Evolutionary conservation across 148 eudicot species (phyloP).

Genomic region (Diospyros lotus): DNA sequence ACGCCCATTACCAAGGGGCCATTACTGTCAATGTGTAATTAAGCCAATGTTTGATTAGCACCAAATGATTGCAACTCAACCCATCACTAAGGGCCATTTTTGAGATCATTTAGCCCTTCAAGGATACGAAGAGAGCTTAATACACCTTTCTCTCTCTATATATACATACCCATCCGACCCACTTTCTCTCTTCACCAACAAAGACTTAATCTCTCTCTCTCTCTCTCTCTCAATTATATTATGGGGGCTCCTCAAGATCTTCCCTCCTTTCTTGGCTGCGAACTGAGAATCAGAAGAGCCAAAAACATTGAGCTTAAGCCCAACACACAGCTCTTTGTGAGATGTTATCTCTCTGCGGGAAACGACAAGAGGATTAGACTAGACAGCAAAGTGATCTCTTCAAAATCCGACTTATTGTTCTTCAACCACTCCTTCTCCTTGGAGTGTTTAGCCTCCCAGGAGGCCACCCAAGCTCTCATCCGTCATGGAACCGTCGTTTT

Average conservation of each 20-base stretch:
- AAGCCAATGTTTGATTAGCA: no score
- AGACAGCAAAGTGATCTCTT: slow-evolving; percentile 39
- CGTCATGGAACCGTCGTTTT: slow-evolving; percentile 23
- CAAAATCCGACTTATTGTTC: slow-evolving; percentile 15
- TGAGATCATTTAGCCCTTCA: no score
- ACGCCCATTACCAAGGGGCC: no score
- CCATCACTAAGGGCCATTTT: no score
- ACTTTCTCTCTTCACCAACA: no score
- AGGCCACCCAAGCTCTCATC: slow-evolving; percentile 27
- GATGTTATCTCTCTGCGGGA: slow-evolving; percentile 49
- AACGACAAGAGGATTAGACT: slow-evolving; percentile 38
- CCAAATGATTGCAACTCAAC: no score
- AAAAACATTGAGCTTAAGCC: slow-evolving; percentile 30
- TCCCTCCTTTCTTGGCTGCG: slow-evolving; percentile 28
- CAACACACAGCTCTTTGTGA: slow-evolving; percentile 32
- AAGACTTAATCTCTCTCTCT: no score
- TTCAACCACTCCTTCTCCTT: slow-evolving; percentile 49
- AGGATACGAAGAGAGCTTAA: no score
- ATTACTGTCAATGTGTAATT: no score
- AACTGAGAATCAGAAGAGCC: slow-evolving; percentile 45
- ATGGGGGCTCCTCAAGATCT: slow-evolving; percentile 16
- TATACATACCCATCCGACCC: no score
- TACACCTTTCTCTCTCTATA: no score
- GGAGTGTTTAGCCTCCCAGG: slow-evolving; percentile 40
- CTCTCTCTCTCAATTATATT: not conserved